phyloP scores from a whole-genome alignment of 768 basidiomycete species.

The Collybiopsis confluens region DNA sequence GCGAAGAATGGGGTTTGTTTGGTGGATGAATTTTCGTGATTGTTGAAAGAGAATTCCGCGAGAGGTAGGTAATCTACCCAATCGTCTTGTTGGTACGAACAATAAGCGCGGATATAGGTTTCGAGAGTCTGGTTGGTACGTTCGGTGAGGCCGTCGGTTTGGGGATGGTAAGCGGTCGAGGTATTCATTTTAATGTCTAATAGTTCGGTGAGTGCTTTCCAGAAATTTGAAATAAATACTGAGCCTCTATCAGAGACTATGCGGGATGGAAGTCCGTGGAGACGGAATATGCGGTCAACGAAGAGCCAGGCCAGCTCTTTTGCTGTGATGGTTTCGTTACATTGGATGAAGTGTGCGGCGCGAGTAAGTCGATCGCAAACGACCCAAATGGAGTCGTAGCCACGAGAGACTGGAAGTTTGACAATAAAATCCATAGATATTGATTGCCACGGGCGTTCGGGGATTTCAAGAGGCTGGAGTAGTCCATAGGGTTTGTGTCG shows the following conservation, averaged over 20 bases:
- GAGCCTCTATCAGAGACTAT: constrained; percentile 30
- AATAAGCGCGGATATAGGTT: constrained; percentile 30
- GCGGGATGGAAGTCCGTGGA: constrained; percentile 28
- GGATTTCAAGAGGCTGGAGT: constrained; percentile 31
- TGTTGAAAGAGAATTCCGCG: constrained; percentile 40
- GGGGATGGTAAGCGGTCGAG: constrained; percentile 40
- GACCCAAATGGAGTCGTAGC: constrained; percentile 32
- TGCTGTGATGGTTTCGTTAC: constrained; percentile 21
- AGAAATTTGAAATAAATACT: constrained; percentile 29
- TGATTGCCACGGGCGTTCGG: constrained; percentile 29
- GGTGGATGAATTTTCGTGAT: constrained; percentile 27
- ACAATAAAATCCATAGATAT: constrained; percentile 41
- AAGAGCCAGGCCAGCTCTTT: constrained; percentile 30
- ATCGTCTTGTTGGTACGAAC: constrained; percentile 36
- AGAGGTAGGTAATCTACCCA: constrained; percentile 36
- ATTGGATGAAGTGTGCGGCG: constrained; percentile 37
- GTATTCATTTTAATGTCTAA: constrained; percentile 12
- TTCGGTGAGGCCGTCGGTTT: constrained; percentile 37
- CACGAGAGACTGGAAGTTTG: constrained; percentile 33
- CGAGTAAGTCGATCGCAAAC: constrained; percentile 38
- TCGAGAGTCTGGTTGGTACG: constrained; percentile 33
- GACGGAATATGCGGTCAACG: constrained; percentile 27
- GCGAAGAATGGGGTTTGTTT: constrained; percentile 33
- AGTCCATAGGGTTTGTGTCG: constrained; percentile 33
- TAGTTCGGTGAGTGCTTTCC: constrained; percentile 10